Base-by-base conservation (phyloP, 208 protist genomes). In the Trypanosoma mega region DNA sequence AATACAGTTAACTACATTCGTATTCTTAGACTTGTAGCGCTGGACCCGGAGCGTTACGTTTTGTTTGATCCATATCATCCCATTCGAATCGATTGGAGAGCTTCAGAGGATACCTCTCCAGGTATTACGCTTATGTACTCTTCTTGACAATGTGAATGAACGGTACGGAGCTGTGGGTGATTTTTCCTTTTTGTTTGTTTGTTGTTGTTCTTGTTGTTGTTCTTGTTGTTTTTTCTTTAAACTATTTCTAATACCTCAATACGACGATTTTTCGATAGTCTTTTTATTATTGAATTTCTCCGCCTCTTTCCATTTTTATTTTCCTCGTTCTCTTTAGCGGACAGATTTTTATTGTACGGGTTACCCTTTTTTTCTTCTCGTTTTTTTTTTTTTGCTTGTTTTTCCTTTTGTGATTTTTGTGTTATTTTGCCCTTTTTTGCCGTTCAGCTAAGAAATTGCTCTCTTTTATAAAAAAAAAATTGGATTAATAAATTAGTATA, bases 1-100 rank as follows among this genome's bases (percentile, higher is more conserved):
- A 80, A 87, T 63, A 77, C 52, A 33, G 63, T 71, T 29, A 91
- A 91, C 63, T 86, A 84, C 55, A 52, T 78, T 31, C 70, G 84
- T 26, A 67, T 82, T 41, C 49, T 87, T 20, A 41, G 63, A 11
- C 16, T 50, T 9, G 33, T 74, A 18, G 37, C 49, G 16, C 51
- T 52, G 34, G 41, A 68, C 21, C 54, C 52, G n/a, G 55, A 65
- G 16, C 53, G 64, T 5, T 57, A 52, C 20, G 73, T 82, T 14
- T 55, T 92, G 9, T 78, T 80, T 57, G 51, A 58, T 31, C 43
- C 33, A 18, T 37, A 36, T 37, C 61, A 61, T 43, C 53, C 60
- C 21, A 61, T 68, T 36, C 60, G 51, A 21, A 44, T 72, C 20
- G 58, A 66, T 33, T 62, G 53, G 47, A 18, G 33, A 54, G 18